phyloP scores from a whole-genome alignment of 768 basidiomycete species.

The Panaeolus cyanescens region DNA sequence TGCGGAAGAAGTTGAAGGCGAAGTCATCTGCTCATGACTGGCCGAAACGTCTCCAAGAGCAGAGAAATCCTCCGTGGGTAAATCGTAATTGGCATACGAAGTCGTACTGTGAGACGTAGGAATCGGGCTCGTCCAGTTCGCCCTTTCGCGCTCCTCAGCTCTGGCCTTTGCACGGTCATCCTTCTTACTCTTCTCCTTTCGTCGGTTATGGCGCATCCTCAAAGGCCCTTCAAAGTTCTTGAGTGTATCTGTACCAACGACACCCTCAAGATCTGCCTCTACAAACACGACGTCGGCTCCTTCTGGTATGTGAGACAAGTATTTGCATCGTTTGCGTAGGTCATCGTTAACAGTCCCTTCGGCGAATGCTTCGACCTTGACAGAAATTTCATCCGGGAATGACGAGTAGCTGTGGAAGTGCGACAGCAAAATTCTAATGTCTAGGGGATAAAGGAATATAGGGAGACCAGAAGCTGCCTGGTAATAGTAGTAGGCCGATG shows the following conservation, averaged over 20 bases:
- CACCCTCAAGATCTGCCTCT: conserved; percentile 79
- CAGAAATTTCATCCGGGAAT: conserved; percentile 81
- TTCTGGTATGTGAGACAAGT: conserved; percentile 89
- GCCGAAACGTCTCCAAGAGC: conserved; percentile 13
- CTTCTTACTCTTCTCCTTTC: conserved; percentile 81
- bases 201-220: conserved; percentile 67
- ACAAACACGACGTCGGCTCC: conserved; percentile 93
- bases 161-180: conserved; percentile 83
- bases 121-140: conserved; percentile 27
- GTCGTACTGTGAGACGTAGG: conserved; percentile 12
- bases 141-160: conserved; percentile 77
- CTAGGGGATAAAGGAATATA: conserved; percentile 92
- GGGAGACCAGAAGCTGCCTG: conserved; percentile 91
- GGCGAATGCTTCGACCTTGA: conserved; percentile 76
- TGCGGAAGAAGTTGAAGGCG: not conserved
- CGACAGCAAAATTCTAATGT: conserved; percentile 89
- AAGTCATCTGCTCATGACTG: not conserved
- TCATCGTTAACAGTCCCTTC: conserved; percentile 91
- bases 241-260: conserved; percentile 76
- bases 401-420: conserved; percentile 80
- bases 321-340: conserved; percentile 92
- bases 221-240: conserved; percentile 85
- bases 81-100: conserved; percentile 21
- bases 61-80: conserved; percentile 24
- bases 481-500: conserved; percentile 94